Evolutionary conservation across 805 yeast species (phyloP).

Genomic region (Yarrowia sp.): DNA sequence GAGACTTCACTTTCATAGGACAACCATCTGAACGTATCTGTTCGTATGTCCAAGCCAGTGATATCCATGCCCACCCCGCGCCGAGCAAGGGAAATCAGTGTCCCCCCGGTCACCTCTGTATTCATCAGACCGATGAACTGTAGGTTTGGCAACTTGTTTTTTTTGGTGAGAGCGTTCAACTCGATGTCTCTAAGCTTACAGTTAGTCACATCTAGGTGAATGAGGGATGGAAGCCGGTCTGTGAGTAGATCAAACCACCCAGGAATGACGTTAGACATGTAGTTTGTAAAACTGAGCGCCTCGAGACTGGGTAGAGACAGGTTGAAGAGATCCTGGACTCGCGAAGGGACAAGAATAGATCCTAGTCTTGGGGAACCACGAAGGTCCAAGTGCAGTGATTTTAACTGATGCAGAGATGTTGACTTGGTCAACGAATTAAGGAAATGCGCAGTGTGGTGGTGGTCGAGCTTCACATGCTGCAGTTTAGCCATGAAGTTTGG

Average conservation of each 20-base stretch:
- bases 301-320: not conserved
- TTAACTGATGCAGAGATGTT: not conserved
- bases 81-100: not conserved
- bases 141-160: not conserved
- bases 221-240: not conserved
- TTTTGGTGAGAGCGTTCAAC: not conserved
- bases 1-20: not conserved
- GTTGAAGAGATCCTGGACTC: not conserved
- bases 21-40: constrained; percentile 8
- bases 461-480: constrained; percentile 5
- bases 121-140: not conserved
- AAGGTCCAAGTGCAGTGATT: constrained; percentile 8
- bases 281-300: not conserved
- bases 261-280: not conserved
- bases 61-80: not conserved
- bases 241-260: constrained; percentile 12
- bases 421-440: constrained; percentile 14
- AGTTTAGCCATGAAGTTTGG: not conserved
- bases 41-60: constrained; percentile 6
- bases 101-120: not conserved
- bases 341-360: not conserved
- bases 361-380: not conserved
- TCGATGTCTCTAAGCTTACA: constrained; percentile 1
- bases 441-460: constrained; percentile 22
- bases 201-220: not conserved